Evolutionary conservation across 805 yeast genomes (phyloP), one percentile per base, ranked within the genome.

Genomic region (Pichia occidentalis): DNA sequence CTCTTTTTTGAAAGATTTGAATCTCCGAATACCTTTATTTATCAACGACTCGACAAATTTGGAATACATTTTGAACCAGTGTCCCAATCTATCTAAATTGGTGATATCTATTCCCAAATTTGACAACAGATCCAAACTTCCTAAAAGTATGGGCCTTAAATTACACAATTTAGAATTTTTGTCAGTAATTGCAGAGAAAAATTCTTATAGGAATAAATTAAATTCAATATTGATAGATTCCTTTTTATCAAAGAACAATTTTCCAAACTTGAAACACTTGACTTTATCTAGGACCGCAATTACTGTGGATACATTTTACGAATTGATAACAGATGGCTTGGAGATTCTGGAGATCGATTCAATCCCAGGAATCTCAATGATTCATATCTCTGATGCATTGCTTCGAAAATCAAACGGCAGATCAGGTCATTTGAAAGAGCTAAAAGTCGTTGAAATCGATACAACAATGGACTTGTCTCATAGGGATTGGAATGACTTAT

Each of bases 241-340:
- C 17, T 37, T 37, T 22, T 14, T 37, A 7, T 10, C 4, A 7
- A 14, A 13, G 17, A 37, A 37, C 17, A 8, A 16, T 7, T 37
- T 37, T 11, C 40, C 40, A 6, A 22, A 8, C 3, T 22, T 37
- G 27, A 9, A 26, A n/a, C 32, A 27, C 9, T 32, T 37, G n/a
- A 21, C 26, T 9, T 10, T 37, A 21, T 37, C 32, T 17, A 22
- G 27, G 9, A 17, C 25, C 7, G 22, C 26, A 3, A 26, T 32
- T n/a, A 16, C 7, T 3, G 8, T 4, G 4, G 21, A 18, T n/a
- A 27, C 21, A 13, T 16, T 37, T 4, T 8, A 20, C 18, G n/a
- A 5, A 3, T n/a, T 37, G 5, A 17, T 37, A 13, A 25, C 31
- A 3, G 6, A 30, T 4, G 7, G 10, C 3, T 14, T 37, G 19